A percentile compares a stretch with the other conserved stretches of the same genome.
Conservation (phyloP, 163 green algal genomes). For the Chloromonas sp. region DNA sequence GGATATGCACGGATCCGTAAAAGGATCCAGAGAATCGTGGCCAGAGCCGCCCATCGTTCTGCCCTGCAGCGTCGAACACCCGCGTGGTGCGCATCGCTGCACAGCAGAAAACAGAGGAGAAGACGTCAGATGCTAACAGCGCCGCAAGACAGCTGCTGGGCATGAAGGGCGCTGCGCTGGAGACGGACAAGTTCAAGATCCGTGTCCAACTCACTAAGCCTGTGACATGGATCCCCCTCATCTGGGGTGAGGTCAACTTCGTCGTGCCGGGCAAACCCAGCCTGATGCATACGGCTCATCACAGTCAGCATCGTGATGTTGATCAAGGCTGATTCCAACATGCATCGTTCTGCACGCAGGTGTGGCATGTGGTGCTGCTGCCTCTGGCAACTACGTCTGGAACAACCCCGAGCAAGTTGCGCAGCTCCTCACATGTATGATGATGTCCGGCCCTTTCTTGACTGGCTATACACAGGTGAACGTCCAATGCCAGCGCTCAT, state of each 20-base stretch:
- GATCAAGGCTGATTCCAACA: no score
- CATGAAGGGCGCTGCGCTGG: slow-evolving; percentile 72
- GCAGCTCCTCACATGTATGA: slow-evolving; percentile 84
- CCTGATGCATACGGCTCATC: background rate
- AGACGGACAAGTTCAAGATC: slow-evolving; percentile 90
- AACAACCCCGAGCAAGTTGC: slow-evolving; percentile 71
- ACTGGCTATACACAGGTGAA: slow-evolving; percentile 89
- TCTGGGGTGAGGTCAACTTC: slow-evolving; percentile 73
- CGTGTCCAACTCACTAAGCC: slow-evolving; percentile 96
- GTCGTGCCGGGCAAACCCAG: background rate
- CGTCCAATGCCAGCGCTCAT: background rate
- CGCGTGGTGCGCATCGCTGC: slow-evolving; percentile 1
- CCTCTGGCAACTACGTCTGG: slow-evolving; percentile 85
- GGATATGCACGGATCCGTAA: no score
- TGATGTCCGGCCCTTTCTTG: slow-evolving; percentile 90
- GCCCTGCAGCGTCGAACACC: no score
- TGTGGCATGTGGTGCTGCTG: slow-evolving; percentile 93
- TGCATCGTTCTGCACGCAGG: slow-evolving; percentile 37
- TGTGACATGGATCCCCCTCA: slow-evolving; percentile 96
- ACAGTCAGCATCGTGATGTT: background rate
- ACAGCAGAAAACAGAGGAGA: slow-evolving; percentile 23
- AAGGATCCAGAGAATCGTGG: no score
- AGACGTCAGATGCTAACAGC: slow-evolving; percentile 16
- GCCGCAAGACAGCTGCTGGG: slow-evolving; percentile 52
- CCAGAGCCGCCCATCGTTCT: no score